Evolutionary conservation across 768 basidiomycete genomes (phyloP).

Genomic region (Pholiota microspora): DNA sequence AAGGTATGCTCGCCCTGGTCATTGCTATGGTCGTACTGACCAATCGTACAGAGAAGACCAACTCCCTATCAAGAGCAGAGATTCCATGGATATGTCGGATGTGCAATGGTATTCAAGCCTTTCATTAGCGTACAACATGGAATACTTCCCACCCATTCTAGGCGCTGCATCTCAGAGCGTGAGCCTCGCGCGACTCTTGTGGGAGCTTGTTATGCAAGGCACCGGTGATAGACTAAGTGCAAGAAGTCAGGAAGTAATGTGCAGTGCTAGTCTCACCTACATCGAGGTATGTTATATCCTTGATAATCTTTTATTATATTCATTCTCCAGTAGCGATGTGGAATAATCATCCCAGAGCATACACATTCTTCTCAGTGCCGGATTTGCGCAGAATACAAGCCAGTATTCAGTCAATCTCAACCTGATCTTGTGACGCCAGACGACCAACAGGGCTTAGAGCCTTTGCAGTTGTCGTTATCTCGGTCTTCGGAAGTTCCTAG

Average conservation of each 20-base stretch:
- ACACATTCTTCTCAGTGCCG: not conserved
- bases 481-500: too few species aligned
- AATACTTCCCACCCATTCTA: not conserved
- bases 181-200: not conserved
- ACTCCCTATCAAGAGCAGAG: not conserved
- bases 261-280: not conserved
- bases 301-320: not conserved
- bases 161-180: not conserved
- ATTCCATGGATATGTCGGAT: not conserved
- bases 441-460: too few species aligned
- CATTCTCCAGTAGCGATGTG: not conserved
- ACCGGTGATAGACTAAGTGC: not conserved
- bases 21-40: not conserved
- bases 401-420: too few species aligned
- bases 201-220: not conserved
- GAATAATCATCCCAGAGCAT: not conserved
- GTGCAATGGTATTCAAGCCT: not conserved
- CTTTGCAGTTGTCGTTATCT: too few species aligned
- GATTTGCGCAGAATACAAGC: not conserved
- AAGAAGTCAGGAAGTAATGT: not conserved
- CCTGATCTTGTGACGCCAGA: too few species aligned
- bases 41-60: not conserved
- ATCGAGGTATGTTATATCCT: not conserved
- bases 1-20: not conserved
- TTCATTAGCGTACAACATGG: not conserved